phyloP scores from a whole-genome alignment of 495 filamentous ascomycete species.

The Aspergillus bertholletiae region DNA sequence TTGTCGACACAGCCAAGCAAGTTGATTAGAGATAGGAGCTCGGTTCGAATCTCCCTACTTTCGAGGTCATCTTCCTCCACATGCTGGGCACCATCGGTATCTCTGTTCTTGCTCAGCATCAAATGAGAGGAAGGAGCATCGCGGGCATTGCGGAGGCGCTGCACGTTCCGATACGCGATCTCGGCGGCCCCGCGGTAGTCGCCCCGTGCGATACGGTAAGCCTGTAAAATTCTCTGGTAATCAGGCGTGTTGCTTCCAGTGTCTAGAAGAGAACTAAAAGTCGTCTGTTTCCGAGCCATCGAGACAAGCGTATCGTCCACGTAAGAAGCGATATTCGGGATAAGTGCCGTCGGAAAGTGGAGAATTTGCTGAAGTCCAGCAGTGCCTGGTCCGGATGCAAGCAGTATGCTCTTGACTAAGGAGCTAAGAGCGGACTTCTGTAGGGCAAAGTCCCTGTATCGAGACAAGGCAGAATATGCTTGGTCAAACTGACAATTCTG shows the following conservation, averaged over 20 bases:
- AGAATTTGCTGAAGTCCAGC: constrained; percentile 58
- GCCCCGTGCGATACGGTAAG: constrained; percentile 76
- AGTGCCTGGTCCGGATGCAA: constrained; percentile 55
- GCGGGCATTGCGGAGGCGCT: constrained; percentile 52
- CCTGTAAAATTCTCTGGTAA: constrained; percentile 81
- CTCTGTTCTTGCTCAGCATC: constrained; percentile 28
- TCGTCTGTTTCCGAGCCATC: constrained; percentile 36
- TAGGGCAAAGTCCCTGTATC: constrained; percentile 64
- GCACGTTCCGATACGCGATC: constrained; percentile 63
- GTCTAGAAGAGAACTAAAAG: constrained; percentile 33
- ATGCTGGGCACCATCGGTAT: constrained; percentile 51
- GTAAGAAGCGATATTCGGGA: constrained; percentile 67
- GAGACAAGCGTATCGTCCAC: constrained; percentile 75
- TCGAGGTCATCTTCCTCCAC: constrained; percentile 51
- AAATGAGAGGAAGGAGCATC: constrained; percentile 44
- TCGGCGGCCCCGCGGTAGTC: constrained; percentile 88
- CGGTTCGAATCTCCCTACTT: constrained; percentile 52
- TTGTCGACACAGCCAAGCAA: constrained; percentile 76
- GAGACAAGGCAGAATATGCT: constrained; percentile 74
- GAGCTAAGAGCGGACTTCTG: constrained; percentile 60
- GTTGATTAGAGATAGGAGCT: constrained; percentile 85
- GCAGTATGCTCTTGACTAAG: constrained; percentile 68
- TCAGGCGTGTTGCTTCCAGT: constrained; percentile 32
- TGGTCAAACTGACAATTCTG: constrained; percentile 73
- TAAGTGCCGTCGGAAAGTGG: constrained; percentile 57